Percentiles rank a stretch among this genome's conserved stretches.
These are phyloP conservation scores for Apiospora saccharicola DNA, from an alignment of 2,329 filamentous ascomycete genomes.

Conservation along the genomic window DNA sequence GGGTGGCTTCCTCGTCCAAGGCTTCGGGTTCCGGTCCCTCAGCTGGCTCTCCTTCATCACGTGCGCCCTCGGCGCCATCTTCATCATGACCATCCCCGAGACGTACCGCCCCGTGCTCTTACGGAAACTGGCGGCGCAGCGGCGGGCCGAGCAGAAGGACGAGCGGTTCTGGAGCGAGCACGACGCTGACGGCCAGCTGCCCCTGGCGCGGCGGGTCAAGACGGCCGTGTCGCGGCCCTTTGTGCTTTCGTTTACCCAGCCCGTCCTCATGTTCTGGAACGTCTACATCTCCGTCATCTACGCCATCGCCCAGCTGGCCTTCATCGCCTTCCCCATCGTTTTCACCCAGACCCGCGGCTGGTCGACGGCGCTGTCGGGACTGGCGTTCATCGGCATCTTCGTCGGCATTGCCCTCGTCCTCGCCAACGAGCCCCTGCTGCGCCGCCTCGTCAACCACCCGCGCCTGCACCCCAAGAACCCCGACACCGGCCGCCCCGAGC, in stretches of 20 bases:
- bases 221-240: conserved; percentile 67
- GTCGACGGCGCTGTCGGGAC: conserved; percentile 64
- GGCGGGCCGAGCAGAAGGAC: conserved; percentile 59
- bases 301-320: conserved; percentile 70
- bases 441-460: conserved; percentile 62
- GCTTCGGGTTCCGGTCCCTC: conserved; percentile 69
- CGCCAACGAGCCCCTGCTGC: conserved; percentile 48
- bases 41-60: conserved; percentile 67
- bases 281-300: conserved; percentile 71
- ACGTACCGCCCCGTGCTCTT: conserved; percentile 63
- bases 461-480: conserved; percentile 60
- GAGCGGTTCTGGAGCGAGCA: conserved; percentile 63
- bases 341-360: conserved; percentile 65
- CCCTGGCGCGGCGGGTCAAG: conserved; percentile 60
- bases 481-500: conserved; percentile 63
- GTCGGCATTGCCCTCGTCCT: conserved; percentile 36
- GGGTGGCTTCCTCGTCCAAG: conserved; percentile 66
- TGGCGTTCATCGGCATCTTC: conserved; percentile 36
- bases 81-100: conserved; percentile 59
- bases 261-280: conserved; percentile 60
- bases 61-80: conserved; percentile 56
- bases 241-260: conserved; percentile 67
- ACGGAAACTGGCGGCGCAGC: conserved; percentile 54
- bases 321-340: conserved; percentile 70
- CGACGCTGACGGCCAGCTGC: conserved; percentile 65